Conservation (phyloP, 2,329 filamentous ascomycete species). For the Pseudocercospora musae region DNA sequence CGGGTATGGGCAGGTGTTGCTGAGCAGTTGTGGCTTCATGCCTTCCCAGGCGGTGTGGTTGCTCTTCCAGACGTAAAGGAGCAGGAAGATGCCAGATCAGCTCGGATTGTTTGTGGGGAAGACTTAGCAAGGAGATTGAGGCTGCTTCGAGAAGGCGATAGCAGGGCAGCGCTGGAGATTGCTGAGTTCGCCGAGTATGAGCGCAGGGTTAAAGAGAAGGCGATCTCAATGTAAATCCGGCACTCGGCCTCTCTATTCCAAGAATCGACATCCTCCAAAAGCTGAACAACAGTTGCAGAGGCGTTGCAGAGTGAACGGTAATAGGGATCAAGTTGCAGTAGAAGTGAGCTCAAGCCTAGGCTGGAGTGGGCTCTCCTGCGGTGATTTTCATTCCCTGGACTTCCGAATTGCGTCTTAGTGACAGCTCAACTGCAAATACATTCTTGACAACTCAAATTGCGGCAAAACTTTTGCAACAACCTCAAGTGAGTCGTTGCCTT, state of each 20-base stretch:
- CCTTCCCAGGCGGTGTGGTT: neutral
- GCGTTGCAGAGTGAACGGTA: neutral
- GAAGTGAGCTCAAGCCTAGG: neutral
- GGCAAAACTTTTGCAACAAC: neutral
- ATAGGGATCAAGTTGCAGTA: neutral
- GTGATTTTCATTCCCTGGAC: neutral
- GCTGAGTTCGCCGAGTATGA: neutral
- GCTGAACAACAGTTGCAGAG: neutral
- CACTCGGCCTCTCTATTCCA: neutral
- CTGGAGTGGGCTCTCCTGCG: too few species aligned
- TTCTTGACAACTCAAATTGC: neutral
- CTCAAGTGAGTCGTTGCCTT: neutral
- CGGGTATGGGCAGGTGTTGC: neutral
- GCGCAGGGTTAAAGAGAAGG: neutral
- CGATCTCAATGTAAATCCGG: neutral
- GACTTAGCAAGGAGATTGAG: neutral
- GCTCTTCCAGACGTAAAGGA: neutral
- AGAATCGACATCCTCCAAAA: neutral
- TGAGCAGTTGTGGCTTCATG: neutral
- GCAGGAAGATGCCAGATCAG: neutral
- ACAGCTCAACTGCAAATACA: neutral
- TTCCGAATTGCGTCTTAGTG: neutral
- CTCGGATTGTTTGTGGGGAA: neutral
- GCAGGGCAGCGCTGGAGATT: neutral
- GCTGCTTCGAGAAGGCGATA: neutral